Conservation (phyloP, 805 yeast genomes). For the Yarrowia keelungensis region DNA sequence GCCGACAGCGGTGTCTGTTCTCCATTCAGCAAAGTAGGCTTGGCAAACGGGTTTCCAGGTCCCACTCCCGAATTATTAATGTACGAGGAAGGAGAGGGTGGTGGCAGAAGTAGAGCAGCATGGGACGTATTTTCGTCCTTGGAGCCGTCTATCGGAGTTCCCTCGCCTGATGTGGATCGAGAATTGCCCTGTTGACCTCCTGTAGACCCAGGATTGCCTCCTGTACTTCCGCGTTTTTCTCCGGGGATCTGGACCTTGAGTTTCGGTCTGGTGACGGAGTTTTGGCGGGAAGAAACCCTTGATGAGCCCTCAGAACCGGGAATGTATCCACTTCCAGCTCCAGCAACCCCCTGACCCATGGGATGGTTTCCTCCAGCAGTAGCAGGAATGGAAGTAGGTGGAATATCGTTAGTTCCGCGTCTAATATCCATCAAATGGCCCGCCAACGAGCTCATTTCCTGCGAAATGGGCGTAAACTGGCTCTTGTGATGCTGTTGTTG, state of each 20-base stretch:
- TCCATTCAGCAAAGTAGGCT: conserved; percentile 51
- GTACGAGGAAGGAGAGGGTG: conserved; percentile 50
- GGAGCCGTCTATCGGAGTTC: conserved; percentile 21
- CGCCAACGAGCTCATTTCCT: conserved; percentile 36
- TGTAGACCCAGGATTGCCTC: conserved; percentile 33
- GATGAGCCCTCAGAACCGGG: conserved; percentile 40
- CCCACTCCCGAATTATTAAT: conserved; percentile 45
- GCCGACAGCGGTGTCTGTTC: conserved; percentile 76
- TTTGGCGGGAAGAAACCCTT: conserved; percentile 39
- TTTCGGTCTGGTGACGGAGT: conserved; percentile 40
- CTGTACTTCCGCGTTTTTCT: conserved; percentile 38
- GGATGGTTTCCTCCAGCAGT: conserved; percentile 9
- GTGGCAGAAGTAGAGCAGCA: conserved; percentile 48
- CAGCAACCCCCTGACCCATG: conserved; percentile 34
- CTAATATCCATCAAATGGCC: conserved; percentile 36
- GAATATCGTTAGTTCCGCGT: conserved; percentile 35
- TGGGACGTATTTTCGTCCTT: conserved; percentile 14
- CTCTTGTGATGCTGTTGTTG: conserved; percentile 38
- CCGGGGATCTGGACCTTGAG: conserved; percentile 40
- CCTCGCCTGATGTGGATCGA: conserved; percentile 18
- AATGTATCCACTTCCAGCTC: conserved; percentile 40
- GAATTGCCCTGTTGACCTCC: conserved; percentile 36
- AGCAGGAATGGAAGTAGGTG: conserved; percentile 6
- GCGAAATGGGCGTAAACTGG: conserved; percentile 35
- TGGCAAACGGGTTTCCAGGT: conserved; percentile 50